Evolutionary conservation across 352 stramenopile genomes (phyloP), one percentile per base, ranked within the genome.

Genomic region (Thalassiosira mediterranea): DNA sequence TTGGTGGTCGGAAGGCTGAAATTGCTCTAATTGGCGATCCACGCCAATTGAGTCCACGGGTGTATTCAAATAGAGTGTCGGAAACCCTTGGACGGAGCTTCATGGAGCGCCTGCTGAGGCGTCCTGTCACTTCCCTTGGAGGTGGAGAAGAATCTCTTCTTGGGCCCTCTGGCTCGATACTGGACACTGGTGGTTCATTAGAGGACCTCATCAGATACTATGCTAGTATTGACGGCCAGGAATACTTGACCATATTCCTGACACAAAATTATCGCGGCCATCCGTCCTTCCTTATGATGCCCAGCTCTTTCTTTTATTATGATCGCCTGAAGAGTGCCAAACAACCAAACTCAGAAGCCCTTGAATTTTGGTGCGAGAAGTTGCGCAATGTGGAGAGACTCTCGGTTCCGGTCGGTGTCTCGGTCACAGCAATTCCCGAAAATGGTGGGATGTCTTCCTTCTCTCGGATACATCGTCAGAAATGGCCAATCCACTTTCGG

Each of bases 401-500:
- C 5, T 75, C 83, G 1, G 48, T 13, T 1, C 44, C 53, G 37
- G 56, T 70, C 29, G 31, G n/a, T 19, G 21, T 49, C 44, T 34
- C 29, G n/a, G 26, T 63, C 21, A 32, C 29, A 59, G 13, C 51
- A 15, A 0, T 10, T 26, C 26, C 2, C 23, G 26, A 46, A 21
- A 2, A 29, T 48, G 51, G 52, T 44, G 23, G 17, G 28, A 66
- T 21, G 10, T 13, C 49, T 48, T 32, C 38, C 29, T 61, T 72
- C 71, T 51, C 57, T 42, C 28, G 64, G 49, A 32, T 68, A 10
- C 47, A 72, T 10, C 74, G 78, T 62, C 66, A 82, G 63, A 63
- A 26, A 13, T 90, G 81, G 81, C 84, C 84, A 15, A 85, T 90
- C 28, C 75, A 87, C 57, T 90, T 89, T 59, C 61, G n/a, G n/a